Percentiles rank a stretch among this genome's conserved stretches.
Conservation (phyloP, 495 filamentous ascomycete genomes). For the Podospora conica region DNA sequence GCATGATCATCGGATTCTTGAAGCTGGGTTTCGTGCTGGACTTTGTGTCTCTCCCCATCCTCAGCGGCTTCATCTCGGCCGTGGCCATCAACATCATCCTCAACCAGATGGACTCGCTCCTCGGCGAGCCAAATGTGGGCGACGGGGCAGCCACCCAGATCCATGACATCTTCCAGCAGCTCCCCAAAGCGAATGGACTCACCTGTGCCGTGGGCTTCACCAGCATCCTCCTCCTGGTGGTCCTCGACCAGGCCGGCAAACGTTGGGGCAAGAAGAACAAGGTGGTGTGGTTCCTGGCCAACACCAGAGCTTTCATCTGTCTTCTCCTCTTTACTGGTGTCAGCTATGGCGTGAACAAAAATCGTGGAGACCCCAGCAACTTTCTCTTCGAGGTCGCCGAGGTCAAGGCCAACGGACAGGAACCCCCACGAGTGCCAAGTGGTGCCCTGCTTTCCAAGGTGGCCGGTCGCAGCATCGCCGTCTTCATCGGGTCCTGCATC, state of each 20-base stretch:
- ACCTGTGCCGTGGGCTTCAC: conserved; percentile 44
- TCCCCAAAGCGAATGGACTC: conserved; percentile 36
- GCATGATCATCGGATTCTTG: conserved; percentile 43
- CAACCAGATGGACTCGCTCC: conserved; percentile 40
- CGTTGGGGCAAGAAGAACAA: conserved; percentile 42
- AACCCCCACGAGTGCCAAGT: conserved; percentile 32
- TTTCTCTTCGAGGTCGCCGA: conserved; percentile 38
- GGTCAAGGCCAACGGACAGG: conserved; percentile 39
- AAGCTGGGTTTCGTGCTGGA: conserved; percentile 48
- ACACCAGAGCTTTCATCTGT: conserved; percentile 41
- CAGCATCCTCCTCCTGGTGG: conserved; percentile 36
- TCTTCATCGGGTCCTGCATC: conserved; percentile 41
- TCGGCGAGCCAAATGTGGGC: conserved; percentile 38
- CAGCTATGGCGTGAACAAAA: conserved; percentile 42
- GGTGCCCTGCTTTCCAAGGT: conserved; percentile 33
- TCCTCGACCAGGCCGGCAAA: conserved; percentile 41
- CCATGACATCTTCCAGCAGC: conserved; percentile 36
- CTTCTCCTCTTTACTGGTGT: conserved; percentile 44
- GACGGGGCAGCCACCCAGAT: conserved; percentile 38
- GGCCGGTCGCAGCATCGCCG: conserved; percentile 33
- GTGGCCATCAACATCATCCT: conserved; percentile 45
- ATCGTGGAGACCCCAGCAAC: conserved; percentile 26
- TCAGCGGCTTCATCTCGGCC: conserved; percentile 47
- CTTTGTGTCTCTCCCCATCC: conserved; percentile 45
- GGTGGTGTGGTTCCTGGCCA: conserved; percentile 37